These are phyloP conservation scores for Zanthoxylum bungeanum DNA, from an alignment of 345 rosid species.

Conservation along the genomic window DNA sequence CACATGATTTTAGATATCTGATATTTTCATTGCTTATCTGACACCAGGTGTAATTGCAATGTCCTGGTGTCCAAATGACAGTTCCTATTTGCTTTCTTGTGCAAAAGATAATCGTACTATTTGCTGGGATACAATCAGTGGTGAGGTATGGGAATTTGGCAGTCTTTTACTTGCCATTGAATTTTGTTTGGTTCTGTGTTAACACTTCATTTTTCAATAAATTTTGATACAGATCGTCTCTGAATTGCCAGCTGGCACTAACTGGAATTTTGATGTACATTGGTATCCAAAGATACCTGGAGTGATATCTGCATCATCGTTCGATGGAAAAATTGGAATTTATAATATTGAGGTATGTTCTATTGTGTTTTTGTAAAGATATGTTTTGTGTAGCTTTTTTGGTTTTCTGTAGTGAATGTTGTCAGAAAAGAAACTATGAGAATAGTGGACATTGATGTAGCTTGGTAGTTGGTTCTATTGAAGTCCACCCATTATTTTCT, in stretches of 20 bases:
- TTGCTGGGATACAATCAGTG: constrained; percentile 94
- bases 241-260: constrained; percentile 92
- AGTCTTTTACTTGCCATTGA: background rate
- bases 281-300: constrained; percentile 98
- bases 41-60: constrained; percentile 93
- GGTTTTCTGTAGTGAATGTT: background rate
- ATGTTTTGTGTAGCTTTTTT: background rate
- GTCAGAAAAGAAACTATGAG: constrained; percentile 1
- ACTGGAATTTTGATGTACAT: constrained; percentile 98
- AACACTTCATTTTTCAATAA: background rate
- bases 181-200: background rate
- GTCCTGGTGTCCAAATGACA: constrained; percentile 97
- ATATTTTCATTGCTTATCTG: constrained; percentile 6
- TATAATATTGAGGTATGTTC: constrained; percentile 86
- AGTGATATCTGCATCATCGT: constrained; percentile 93
- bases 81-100: constrained; percentile 93
- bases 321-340: constrained; percentile 93
- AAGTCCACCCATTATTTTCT: background rate
- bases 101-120: constrained; percentile 97
- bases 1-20: background rate
- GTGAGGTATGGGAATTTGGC: constrained; percentile 54
- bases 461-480: background rate
- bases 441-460: background rate
- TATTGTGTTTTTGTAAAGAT: constrained; percentile 1
- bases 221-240: constrained; percentile 60